Evolutionary conservation across 768 basidiomycete species (phyloP).

Genomic region (Collybiopsis luxurians): DNA sequence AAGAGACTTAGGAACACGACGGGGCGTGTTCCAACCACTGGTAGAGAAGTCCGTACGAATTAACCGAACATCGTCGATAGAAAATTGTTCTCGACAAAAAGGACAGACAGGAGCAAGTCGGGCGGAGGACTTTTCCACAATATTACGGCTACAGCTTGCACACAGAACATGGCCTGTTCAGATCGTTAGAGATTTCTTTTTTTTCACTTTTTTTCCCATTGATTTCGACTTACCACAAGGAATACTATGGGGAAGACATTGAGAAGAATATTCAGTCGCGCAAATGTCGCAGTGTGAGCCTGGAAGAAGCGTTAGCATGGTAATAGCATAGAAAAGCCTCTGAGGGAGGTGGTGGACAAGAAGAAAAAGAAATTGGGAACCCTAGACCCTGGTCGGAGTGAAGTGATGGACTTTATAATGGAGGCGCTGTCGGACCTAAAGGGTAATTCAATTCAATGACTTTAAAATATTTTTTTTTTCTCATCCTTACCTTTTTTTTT

Average conservation of each 20-base stretch:
- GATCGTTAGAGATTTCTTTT: slow-evolving; percentile 8
- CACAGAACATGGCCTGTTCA: slow-evolving; percentile 76
- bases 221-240: slow-evolving; percentile 66
- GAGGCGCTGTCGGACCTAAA: too few species aligned
- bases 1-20: slow-evolving; percentile 49
- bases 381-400: slow-evolving; percentile 1
- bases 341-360: slow-evolving; percentile 31
- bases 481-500: not conserved
- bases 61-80: slow-evolving; percentile 62
- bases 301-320: slow-evolving; percentile 80
- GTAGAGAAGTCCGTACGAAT: slow-evolving; percentile 77
- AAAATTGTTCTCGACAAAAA: slow-evolving; percentile 79
- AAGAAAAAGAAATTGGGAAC: slow-evolving; percentile 15
- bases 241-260: slow-evolving; percentile 74
- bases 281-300: slow-evolving; percentile 88
- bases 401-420: not conserved
- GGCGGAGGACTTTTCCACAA: slow-evolving; percentile 76
- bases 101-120: slow-evolving; percentile 75
- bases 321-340: slow-evolving; percentile 37
- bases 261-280: slow-evolving; percentile 79
- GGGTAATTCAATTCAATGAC: too few species aligned
- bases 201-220: slow-evolving; percentile 5
- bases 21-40: slow-evolving; percentile 68
- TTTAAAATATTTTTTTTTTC: too few species aligned
- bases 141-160: slow-evolving; percentile 71